Evolutionary conservation across 441 rosid species (phyloP), one percentile per base, ranked within the genome.

Genomic region (Cnidoscolus chayamansa): DNA sequence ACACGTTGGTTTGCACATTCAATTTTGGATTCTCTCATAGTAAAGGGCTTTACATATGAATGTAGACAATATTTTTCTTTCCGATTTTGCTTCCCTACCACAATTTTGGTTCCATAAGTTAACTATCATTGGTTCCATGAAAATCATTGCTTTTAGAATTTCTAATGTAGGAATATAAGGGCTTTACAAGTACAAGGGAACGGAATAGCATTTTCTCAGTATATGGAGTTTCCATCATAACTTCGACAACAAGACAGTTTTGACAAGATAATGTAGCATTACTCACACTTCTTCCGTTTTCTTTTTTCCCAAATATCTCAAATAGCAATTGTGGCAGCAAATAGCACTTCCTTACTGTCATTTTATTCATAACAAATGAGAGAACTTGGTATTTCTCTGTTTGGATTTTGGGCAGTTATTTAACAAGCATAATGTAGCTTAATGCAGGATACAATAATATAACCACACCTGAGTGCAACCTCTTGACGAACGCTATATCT

Each of bases 401-500:
- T 3, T 4, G 49, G 49, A 48, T 31, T 31, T 10, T 15, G 10
- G 3, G 3, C 31, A 70, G 70, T 31, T 30, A 2, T 17, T 20
- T 9, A 45, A 12, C 45, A 32, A 48, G 47, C 65, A 62, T 50
- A 7, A 54, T 66, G 2, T 48, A 61, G 59, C 25, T 53, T 8
- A 40, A 72, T 9, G 65, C 48, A 67, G 10, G 61, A 59, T 4
- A 58, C 19, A 53, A 50, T 5, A 57, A 70, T 57, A 64, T 55
- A 49, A 65, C 60, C 80, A 64, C 62, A 95, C 99, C 96, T 93
- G 67, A 87, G 90, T 3, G 98, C 99, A 61, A 95, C 99, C 84
- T 95, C 99, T 79, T 92, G 99, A 63, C 99, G 99, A 73, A 95
- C 99, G 65, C 87, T 78, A 65, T 95, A 95, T 86, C 98, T 74